A percentile compares a stretch with the other conserved stretches of the same genome.
Conservation (phyloP, 1,284 basidiomycete genomes). For the Rugosomyces carneus region DNA sequence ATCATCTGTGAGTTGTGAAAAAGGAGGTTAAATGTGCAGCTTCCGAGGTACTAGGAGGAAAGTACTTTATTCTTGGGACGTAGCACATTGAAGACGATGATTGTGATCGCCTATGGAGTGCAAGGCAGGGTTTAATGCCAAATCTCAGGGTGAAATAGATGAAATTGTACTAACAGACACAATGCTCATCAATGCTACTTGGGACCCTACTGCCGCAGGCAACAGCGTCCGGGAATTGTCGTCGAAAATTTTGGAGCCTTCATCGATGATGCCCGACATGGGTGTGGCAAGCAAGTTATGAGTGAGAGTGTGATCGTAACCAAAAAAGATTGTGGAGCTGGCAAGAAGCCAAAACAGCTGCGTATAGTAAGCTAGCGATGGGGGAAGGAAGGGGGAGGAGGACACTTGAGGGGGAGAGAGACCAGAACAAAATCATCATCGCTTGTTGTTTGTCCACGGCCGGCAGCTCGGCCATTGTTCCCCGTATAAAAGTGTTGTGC, state of each 20-base stretch:
- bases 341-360: conserved; percentile 5
- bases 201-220: conserved; percentile 79
- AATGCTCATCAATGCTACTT: conserved; percentile 68
- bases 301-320: conserved; percentile 6
- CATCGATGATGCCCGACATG: conserved; percentile 33
- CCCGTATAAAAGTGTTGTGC: too few relatives aligned
- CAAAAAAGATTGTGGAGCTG: conserved; percentile 8
- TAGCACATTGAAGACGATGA: conserved; percentile 71
- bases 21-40: conserved; percentile 1
- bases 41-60: conserved; percentile 2
- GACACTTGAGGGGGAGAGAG: too few relatives aligned
- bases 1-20: conserved; percentile 29
- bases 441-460: conserved; percentile 7
- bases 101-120: conserved; percentile 44
- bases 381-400: neutral
- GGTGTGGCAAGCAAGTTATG: conserved; percentile 5
- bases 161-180: conserved; percentile 51
- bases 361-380: neutral
- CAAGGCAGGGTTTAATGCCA: conserved; percentile 2
- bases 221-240: conserved; percentile 54
- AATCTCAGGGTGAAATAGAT: neutral
- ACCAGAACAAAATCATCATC: too few relatives aligned
- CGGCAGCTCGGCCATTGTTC: conserved; percentile 10
- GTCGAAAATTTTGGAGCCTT: conserved; percentile 38
- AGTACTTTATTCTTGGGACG: conserved; percentile 73